A percentile compares a stretch with the other conserved stretches of the same genome.
These are phyloP conservation scores for Epichloe festucae DNA, from an alignment of 2,329 filamentous ascomycete species.

Conservation along the genomic window DNA sequence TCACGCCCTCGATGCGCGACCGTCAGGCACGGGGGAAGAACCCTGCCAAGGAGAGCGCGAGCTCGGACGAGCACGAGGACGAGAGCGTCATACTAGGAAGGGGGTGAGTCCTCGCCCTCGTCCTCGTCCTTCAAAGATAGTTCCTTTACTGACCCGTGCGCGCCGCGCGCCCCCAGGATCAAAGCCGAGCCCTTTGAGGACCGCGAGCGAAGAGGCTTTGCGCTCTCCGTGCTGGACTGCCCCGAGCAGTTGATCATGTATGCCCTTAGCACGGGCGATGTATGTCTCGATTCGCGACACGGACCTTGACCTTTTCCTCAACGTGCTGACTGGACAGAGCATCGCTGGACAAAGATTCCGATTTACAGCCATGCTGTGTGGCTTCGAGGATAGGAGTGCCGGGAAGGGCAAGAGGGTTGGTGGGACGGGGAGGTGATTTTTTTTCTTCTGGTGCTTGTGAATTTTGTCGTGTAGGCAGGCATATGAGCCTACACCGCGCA, in stretches of 20 bases:
- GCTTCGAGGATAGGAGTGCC: constrained; percentile 22
- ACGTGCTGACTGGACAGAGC: constrained; percentile 25
- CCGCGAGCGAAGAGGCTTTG: constrained; percentile 33
- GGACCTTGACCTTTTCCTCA: too few relatives aligned
- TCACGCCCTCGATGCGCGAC: constrained; percentile 39
- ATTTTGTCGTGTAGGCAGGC: neutral
- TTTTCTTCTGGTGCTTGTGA: neutral
- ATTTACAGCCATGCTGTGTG: constrained; percentile 43
- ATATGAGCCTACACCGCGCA: too few relatives aligned
- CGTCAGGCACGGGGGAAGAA: constrained; percentile 45
- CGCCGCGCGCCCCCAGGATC: neutral
- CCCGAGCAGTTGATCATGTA: constrained; percentile 49
- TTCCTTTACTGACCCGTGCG: neutral
- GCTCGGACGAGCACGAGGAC: constrained; percentile 12
- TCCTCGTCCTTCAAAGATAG: too few relatives aligned
- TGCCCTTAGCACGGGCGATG: constrained; percentile 39
- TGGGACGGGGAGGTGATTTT: neutral
- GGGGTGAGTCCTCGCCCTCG: neutral
- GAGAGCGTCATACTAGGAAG: neutral
- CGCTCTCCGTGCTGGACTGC: constrained; percentile 39
- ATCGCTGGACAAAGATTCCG: constrained; percentile 41
- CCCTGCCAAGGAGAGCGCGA: constrained; percentile 19
- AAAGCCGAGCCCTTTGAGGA: constrained; percentile 27
- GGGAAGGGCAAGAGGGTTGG: neutral
- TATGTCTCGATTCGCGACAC: constrained; percentile 20